phyloP scores from a whole-genome alignment of 495 filamentous ascomycete genomes.

The Penicillium daleae region DNA sequence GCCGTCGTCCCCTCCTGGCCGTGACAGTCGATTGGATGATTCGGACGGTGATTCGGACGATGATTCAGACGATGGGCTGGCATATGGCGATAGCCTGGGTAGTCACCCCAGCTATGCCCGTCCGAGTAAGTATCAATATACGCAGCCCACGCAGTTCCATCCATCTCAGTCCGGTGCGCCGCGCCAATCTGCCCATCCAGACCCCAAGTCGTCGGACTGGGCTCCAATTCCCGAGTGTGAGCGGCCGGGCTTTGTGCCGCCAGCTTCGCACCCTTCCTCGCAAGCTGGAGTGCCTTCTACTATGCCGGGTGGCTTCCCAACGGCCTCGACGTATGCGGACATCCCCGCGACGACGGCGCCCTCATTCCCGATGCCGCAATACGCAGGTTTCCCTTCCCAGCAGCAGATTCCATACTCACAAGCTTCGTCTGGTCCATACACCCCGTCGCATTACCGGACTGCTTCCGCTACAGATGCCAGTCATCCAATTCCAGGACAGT shows the following conservation, averaged over 20 bases:
- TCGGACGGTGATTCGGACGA: too few species aligned
- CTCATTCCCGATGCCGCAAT: constrained; percentile 32
- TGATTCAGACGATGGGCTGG: constrained; percentile 46
- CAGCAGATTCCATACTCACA: constrained; percentile 25
- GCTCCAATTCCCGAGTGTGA: constrained; percentile 46
- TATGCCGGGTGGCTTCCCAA: constrained; percentile 50
- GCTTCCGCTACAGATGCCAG: constrained; percentile 31
- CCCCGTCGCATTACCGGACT: constrained; percentile 35
- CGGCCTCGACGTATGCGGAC: constrained; percentile 26
- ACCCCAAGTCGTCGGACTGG: constrained; percentile 35
- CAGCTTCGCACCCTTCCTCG: constrained; percentile 38
- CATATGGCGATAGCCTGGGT: constrained; percentile 43
- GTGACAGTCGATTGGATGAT: constrained; percentile 40
- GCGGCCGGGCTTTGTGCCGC: constrained; percentile 47
- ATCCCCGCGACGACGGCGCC: constrained; percentile 29
- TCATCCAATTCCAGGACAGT: constrained; percentile 13
- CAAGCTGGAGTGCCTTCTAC: constrained; percentile 29
- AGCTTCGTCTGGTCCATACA: constrained; percentile 18
- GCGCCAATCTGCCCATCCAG: constrained; percentile 22
- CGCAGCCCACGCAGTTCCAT: constrained; percentile 39
- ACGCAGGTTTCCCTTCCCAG: constrained; percentile 20
- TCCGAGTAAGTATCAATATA: constrained; percentile 55
- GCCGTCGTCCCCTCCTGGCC: constrained; percentile 28
- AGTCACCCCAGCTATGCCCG: constrained; percentile 53
- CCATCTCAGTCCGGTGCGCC: constrained; percentile 28